Percentiles rank a stretch among this genome's conserved stretches.
These are phyloP conservation scores for Baudoinia panamericana DNA, from an alignment of 495 filamentous ascomycete species.

Conservation along the genomic window DNA sequence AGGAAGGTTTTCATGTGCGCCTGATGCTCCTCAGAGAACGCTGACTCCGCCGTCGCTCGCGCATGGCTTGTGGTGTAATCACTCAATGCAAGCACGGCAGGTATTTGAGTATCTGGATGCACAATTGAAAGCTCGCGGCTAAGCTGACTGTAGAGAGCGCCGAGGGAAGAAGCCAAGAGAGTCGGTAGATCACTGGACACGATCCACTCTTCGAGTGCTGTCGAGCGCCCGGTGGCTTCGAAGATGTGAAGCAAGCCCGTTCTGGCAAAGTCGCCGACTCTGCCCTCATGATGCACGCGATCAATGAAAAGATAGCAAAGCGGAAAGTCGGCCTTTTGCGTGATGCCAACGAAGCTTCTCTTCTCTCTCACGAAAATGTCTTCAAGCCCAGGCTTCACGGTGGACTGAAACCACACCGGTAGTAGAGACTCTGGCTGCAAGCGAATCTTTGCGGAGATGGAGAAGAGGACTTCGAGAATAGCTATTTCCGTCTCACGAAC, in stretches of 20 bases:
- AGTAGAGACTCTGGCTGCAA: constrained; percentile 74
- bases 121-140: constrained; percentile 43
- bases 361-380: constrained; percentile 35
- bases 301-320: constrained; percentile 90
- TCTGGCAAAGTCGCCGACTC: constrained; percentile 90
- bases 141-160: constrained; percentile 90
- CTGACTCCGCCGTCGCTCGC: constrained; percentile 53
- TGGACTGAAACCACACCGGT: constrained; percentile 67
- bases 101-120: constrained; percentile 49
- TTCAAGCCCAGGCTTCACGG: constrained; percentile 23
- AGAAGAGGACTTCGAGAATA: constrained; percentile 84
- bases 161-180: constrained; percentile 89
- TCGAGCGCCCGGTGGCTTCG: constrained; percentile 74
- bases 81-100: constrained; percentile 71
- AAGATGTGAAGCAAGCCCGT: constrained; percentile 93
- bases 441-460: constrained; percentile 86
- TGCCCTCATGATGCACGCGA: constrained; percentile 87
- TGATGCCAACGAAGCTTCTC: constrained; percentile 64
- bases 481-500: constrained; percentile 63
- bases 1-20: constrained; percentile 82
- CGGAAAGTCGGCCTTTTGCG: constrained; percentile 86
- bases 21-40: constrained; percentile 56
- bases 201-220: constrained; percentile 81
- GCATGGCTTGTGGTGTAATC: constrained; percentile 57
- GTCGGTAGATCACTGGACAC: constrained; percentile 94